Percentiles rank a stretch among this genome's conserved stretches.
Conservation (phyloP, 345 rosid species). For the Rhodamnia argentea region DNA sequence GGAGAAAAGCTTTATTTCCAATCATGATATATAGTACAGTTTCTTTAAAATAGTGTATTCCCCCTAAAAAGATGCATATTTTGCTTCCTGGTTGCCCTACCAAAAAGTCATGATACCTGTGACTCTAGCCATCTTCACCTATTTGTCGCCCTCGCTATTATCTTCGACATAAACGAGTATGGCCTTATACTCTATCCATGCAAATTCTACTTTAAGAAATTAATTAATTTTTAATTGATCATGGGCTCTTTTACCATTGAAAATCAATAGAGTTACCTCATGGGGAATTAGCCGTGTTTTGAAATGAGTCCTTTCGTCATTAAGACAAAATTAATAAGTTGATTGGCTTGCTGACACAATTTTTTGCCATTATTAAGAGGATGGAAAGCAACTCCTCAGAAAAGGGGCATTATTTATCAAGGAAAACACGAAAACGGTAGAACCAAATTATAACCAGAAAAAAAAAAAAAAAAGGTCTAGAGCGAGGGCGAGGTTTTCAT, state of each 20-base stretch:
- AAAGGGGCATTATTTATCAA: background rate
- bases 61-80: background rate
- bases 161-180: background rate
- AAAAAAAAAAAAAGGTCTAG: background rate
- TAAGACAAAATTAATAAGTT: background rate
- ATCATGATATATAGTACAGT: background rate
- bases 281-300: no score
- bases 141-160: background rate
- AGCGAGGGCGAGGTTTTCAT: background rate
- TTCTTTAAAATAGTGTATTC: background rate
- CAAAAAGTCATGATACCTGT: background rate
- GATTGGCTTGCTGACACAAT: background rate
- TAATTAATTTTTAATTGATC: background rate
- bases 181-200: background rate
- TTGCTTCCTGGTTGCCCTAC: background rate
- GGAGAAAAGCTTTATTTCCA: background rate
- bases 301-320: background rate
- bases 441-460: background rate
- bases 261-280: no score
- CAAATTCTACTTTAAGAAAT: background rate
- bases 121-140: background rate
- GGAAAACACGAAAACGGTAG: background rate
- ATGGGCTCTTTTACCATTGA: no score
- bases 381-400: background rate
- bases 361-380: background rate